Conservation (phyloP, 2,329 filamentous ascomycete species). For the Chaetoscypha palmicola region DNA sequence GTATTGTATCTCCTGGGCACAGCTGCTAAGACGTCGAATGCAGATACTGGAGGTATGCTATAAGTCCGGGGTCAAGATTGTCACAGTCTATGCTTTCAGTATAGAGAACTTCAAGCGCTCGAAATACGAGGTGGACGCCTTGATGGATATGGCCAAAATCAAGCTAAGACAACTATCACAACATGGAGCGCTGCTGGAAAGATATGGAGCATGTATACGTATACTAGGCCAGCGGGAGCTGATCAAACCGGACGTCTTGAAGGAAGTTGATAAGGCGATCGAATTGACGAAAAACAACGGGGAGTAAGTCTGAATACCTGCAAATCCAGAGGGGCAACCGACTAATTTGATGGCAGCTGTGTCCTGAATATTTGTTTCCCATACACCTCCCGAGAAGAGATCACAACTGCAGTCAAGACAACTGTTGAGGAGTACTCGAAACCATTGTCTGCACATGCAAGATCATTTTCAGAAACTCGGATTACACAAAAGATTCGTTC, state of each 20-base stretch:
- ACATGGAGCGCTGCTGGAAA: constrained; percentile 86
- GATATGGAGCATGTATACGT: constrained; percentile 81
- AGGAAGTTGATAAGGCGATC: constrained; percentile 79
- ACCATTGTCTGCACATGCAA: constrained; percentile 57
- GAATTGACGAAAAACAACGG: constrained; percentile 83
- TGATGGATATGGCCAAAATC: constrained; percentile 97
- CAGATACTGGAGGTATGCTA: constrained; percentile 96
- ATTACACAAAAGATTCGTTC: constrained; percentile 81
- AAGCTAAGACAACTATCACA: constrained; percentile 88
- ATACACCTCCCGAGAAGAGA: constrained; percentile 93
- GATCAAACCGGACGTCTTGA: constrained; percentile 78
- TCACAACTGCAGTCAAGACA: constrained; percentile 78
- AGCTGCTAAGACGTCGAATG: constrained; percentile 12
- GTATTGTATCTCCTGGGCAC: not conserved
- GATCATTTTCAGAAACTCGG: constrained; percentile 78
- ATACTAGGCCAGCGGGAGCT: constrained; percentile 79
- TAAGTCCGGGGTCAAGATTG: constrained; percentile 91
- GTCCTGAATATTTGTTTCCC: constrained; percentile 95
- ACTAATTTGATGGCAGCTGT: constrained; percentile 36
- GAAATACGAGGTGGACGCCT: constrained; percentile 89
- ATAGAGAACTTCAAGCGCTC: constrained; percentile 99
- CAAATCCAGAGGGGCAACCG: not conserved
- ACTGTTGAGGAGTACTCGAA: constrained; percentile 83
- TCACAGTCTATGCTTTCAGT: constrained; percentile 97
- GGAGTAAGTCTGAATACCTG: constrained; percentile 43